Conservation (phyloP, 73 alveolate species). For the Stentor roeselii region DNA sequence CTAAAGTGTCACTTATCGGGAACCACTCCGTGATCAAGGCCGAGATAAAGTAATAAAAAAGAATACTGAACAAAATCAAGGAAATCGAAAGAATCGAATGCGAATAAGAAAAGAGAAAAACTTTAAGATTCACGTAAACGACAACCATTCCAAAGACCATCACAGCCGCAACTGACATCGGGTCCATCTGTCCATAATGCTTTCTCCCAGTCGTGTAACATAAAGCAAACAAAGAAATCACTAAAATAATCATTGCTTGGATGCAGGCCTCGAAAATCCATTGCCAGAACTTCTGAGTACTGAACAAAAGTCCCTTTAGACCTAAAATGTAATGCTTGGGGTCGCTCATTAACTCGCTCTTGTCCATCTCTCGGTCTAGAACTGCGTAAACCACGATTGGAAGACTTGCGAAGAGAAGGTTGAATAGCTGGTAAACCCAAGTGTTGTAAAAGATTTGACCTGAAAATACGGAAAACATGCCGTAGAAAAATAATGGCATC, state of each 20-base stretch:
- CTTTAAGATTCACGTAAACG: slow-evolving; percentile 59
- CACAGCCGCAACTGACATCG: slow-evolving; percentile 7
- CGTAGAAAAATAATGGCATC: slow-evolving; percentile 89
- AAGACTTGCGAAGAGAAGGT: slow-evolving; percentile 80
- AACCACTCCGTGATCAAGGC: slow-evolving; percentile 18
- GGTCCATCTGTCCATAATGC: background rate
- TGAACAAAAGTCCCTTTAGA: slow-evolving; percentile 51
- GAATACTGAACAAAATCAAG: background rate
- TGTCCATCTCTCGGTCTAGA: slow-evolving; percentile 69
- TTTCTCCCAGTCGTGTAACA: background rate
- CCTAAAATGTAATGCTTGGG: slow-evolving; percentile 10
- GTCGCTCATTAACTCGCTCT: slow-evolving; percentile 43
- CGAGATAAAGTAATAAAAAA: background rate
- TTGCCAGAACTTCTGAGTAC: slow-evolving; percentile 64
- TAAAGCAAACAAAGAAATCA: slow-evolving; percentile 35
- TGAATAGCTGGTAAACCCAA: slow-evolving; percentile 89
- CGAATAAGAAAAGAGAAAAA: slow-evolving; percentile 64
- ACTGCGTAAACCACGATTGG: slow-evolving; percentile 88
- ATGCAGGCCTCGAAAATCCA: slow-evolving; percentile 87
- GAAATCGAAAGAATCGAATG: slow-evolving; percentile 46
- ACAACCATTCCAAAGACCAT: background rate
- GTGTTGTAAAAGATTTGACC: slow-evolving; percentile 85
- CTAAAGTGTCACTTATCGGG: background rate
- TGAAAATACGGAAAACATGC: slow-evolving; percentile 70
- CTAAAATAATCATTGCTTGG: slow-evolving; percentile 80